phyloP scores from a whole-genome alignment of 139 green algal species.

The Tetraselmis striata region DNA sequence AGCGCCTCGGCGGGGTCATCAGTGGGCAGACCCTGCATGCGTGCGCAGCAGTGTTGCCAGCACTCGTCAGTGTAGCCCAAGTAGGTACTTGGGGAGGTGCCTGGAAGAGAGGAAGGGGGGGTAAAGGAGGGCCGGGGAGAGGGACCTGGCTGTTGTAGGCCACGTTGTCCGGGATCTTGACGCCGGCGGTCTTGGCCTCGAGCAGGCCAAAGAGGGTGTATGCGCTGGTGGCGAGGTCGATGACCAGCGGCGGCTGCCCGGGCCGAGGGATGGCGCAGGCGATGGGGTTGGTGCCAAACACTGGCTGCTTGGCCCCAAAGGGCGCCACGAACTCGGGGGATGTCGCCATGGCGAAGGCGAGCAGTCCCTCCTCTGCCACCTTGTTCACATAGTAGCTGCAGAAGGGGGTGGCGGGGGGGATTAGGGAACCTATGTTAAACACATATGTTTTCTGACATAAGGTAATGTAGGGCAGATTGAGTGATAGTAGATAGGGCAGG shows the following conservation, averaged over 20 bases:
- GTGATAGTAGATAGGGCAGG: too few relatives aligned
- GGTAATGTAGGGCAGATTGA: too few relatives aligned
- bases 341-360: conserved; percentile 65
- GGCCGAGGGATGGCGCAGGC: conserved; percentile 45
- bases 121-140: too few relatives aligned
- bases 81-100: too few relatives aligned
- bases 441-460: too few relatives aligned
- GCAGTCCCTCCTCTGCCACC: conserved; percentile 49
- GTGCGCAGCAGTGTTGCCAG: too few relatives aligned
- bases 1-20: not conserved
- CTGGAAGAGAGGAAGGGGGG: too few relatives aligned
- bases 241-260: conserved; percentile 28
- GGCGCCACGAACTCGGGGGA: conserved; percentile 75
- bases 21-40: not conserved
- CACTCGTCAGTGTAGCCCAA: too few relatives aligned
- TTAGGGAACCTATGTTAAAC: too few relatives aligned
- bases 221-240: conserved; percentile 73
- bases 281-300: conserved; percentile 81
- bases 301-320: conserved; percentile 53
- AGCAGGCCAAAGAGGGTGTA: conserved; percentile 68
- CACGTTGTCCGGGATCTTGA: conserved; percentile 47
- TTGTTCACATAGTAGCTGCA: conserved; percentile 51
- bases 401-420: too few relatives aligned
- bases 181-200: conserved; percentile 59
- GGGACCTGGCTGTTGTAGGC: conserved; percentile 17